Evolutionary conservation across 257 asterid species (phyloP), one percentile per base, ranked within the genome.

Genomic region (Primulina eburnea): DNA sequence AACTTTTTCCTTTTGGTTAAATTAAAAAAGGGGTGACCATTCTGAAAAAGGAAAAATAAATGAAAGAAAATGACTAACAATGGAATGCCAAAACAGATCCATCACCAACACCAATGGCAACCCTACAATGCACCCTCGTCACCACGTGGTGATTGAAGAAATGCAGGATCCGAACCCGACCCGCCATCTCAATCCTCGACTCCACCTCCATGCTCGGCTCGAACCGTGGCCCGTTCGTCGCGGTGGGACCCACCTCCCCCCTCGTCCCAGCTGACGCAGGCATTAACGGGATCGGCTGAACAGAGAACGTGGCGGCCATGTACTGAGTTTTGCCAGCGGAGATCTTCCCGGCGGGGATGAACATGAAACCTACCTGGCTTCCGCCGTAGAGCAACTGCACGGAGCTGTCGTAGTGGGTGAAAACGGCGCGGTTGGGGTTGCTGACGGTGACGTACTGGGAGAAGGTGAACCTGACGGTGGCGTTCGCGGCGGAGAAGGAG

Each of bases 401-500:
- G 10, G 98, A 86, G 84, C 97, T 88, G 81, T 87, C 95, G 77
- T 86, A 92, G 89, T 92, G 98, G 43, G 82, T 70, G 84, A 92
- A 90, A 1, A 64, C 86, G 16, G 83, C 98, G 69, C 86, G 83
- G 87, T 90, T 90, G 35, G 92, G 90, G 90, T 92, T 92, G 73
- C 33, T 64, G 68, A 89, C 80, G 71, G 92, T 76, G 78, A 75
- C 88, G 89, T 87, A 85, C 14, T 82, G 91, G 62, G 96, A 85
- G 87, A 87, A 87, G 69, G 93, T 88, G 94, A 92, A 90, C 74
- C 60, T 79, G 53, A 82, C 95, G 76, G 96, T 78, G 79, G 82
- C 78, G 85, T 87, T 85, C 18, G 74, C 59, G 81, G 70, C 24
- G 64, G 98, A 87, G 92, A 87, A 90, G 17, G 94, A 67, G 14